Evolutionary conservation across 1,139 yeast genomes (phyloP).

Genomic region (Hyphopichia wangnamkhiaoensis): DNA sequence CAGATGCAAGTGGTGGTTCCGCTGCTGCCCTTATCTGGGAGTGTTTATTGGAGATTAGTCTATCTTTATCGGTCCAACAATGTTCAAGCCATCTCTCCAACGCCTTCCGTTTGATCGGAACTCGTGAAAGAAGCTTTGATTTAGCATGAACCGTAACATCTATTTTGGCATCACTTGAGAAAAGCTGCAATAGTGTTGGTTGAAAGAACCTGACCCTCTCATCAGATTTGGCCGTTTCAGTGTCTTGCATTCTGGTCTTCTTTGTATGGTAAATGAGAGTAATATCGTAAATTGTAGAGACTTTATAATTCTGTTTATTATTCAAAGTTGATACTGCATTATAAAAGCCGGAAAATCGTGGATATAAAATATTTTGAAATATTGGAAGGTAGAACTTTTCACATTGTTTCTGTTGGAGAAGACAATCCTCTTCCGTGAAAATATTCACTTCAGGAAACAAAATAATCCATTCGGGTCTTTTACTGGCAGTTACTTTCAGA

Average conservation of each 20-base stretch:
- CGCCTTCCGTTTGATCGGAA: constrained; percentile 53
- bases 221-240: no score
- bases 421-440: constrained; percentile 46
- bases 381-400: constrained; percentile 54
- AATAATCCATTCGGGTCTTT: constrained; percentile 53
- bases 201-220: constrained; percentile 1
- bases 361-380: constrained; percentile 59
- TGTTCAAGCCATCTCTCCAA: constrained; percentile 73
- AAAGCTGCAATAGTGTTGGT: constrained; percentile 60
- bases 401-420: constrained; percentile 51
- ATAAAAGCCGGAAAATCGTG: constrained; percentile 57
- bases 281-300: constrained; percentile 51
- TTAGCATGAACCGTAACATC: constrained; percentile 52
- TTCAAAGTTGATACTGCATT: constrained; percentile 51
- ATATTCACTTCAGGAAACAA: constrained; percentile 77
- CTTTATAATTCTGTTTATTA: constrained; percentile 28
- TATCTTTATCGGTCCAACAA: constrained; percentile 72
- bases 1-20: not conserved
- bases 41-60: constrained; percentile 8
- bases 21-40: not conserved
- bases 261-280: constrained; percentile 45
- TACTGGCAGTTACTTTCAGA: constrained; percentile 23
- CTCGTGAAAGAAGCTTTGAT: constrained; percentile 43
- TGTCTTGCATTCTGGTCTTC: not conserved
- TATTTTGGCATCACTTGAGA: constrained; percentile 44